Base-by-base conservation (phyloP, 352 stramenopile genomes). In the Lagenidium sp. region DNA sequence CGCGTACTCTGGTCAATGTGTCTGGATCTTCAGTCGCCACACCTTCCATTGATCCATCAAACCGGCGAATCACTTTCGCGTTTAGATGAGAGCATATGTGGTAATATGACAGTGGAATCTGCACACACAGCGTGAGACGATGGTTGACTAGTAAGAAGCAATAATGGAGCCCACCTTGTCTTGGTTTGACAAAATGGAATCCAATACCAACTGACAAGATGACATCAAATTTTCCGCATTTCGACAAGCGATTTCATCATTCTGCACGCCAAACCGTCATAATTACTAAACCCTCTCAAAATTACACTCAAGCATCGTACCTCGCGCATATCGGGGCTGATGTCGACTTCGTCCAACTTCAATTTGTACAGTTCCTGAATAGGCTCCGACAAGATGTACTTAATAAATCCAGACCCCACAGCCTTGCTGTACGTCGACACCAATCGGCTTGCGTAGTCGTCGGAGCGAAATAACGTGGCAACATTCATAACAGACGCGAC, bases 201-300 rank as follows among this genome's bases (percentile, higher is more conserved):
- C 75, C 16, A 94, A 68, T 28, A 94, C 84, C 15, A 69, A 55
- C 47, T 94, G 82, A 36, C 82, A 94, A 5, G 76, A 68, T n/a
- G 49, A 47, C 82, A 91, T 94, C 18, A 94, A 54, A 41, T 90
- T 92, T 0, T 64, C 63, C 3, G 82, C 82, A 20, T 92, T 91
- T n/a, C 28, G 44, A 19, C 41, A 46, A 22, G 50, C 22, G n/a
- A n/a, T n/a, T n/a, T n/a, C n/a, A n/a, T n/a, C n/a, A n/a, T n/a
- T n/a, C n/a, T n/a, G n/a, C n/a, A n/a, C n/a, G n/a, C n/a, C n/a
- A n/a, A n/a, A n/a, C n/a, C n/a, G n/a, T n/a, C n/a, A n/a, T n/a
- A n/a, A n/a, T 31, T 26, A 6, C 6, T 31, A 30, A 18, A 31
- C 19, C 15, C 13, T 13, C 18, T 10, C 12, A 15, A 6, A 36